Base-by-base conservation (phyloP, 2,329 filamentous ascomycete species). In the Fusarium verrucosum region DNA sequence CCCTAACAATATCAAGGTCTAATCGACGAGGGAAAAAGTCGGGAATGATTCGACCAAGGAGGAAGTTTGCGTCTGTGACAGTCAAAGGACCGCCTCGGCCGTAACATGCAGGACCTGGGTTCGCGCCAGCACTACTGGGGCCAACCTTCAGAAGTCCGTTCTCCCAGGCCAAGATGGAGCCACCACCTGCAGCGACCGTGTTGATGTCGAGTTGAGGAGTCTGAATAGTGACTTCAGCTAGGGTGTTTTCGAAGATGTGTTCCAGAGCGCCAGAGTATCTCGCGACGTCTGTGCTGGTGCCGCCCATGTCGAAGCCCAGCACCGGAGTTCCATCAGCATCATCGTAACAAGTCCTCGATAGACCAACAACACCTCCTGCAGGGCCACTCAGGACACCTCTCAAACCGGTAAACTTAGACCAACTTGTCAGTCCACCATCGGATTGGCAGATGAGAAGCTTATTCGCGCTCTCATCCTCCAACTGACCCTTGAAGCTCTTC, bases 141-240 rank as follows among this genome's bases (percentile, higher is more conserved):
- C 89, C 89, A 10, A 91, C 89, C 0, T 88, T 85, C 30, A 92
- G 89, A 0, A 92, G 79, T 0, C 90, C 89, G 55, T 92, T 92
- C 47, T 84, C 83, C 78, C 86, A 91, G 62, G 88, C 87, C 1
- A 92, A 77, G 7, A 82, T 80, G 1, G 78, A 81, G 8, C 82
- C 82, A 33, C 82, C 82, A 5, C 80, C 80, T 17, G 81, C 81
- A 9, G 80, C 80, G 4, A 92, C 89, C 1, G 89, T 92, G 73
- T 90, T 91, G 75, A 92, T 92, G 68, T 92, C 89, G 3, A 92
- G 80, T 69, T 91, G 89, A 0, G 89, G 89, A 3, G 85, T 88
- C 58, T 90, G 88, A 13, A 92, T 90, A 1, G 88, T 89, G 1
- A 91, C 86, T 23, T 89, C 87, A 0, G 89, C 88, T 5, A 89